phyloP scores from a whole-genome alignment of 2,329 filamentous ascomycete species.

The Zasmidium cellare region DNA sequence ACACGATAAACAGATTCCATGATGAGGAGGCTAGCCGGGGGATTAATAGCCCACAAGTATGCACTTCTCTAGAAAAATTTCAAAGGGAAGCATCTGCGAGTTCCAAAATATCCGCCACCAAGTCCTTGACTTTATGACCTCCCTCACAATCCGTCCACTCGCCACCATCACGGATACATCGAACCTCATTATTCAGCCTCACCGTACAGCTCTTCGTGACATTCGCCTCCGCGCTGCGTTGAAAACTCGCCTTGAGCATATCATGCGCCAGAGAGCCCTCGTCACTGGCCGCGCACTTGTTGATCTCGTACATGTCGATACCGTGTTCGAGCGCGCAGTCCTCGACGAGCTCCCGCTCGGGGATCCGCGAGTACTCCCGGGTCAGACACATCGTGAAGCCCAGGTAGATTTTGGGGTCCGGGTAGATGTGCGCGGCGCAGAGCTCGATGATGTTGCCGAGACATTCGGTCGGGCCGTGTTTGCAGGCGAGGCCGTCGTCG shows the following conservation, averaged over 20 bases:
- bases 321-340: constrained; percentile 90
- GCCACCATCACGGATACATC: constrained; percentile 80
- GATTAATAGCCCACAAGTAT: not conserved
- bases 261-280: constrained; percentile 70
- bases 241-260: constrained; percentile 60
- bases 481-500: constrained; percentile 83
- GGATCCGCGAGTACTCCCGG: constrained; percentile 73
- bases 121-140: constrained; percentile 66
- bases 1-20: not conserved
- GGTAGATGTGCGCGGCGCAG: constrained; percentile 80
- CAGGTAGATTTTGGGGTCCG: constrained; percentile 77
- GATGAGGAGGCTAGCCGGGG: not conserved
- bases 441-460: constrained; percentile 94
- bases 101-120: constrained; percentile 67
- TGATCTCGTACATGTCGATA: constrained; percentile 77
- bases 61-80: not conserved
- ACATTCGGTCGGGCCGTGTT: constrained; percentile 85
- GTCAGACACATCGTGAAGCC: constrained; percentile 92
- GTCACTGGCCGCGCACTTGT: constrained; percentile 77
- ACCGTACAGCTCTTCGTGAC: constrained; percentile 51
- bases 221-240: constrained; percentile 56
- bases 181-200: constrained; percentile 71
- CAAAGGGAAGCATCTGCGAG: constrained; percentile 9
- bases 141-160: constrained; percentile 77
- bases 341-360: constrained; percentile 73